A percentile compares a stretch with the other conserved stretches of the same genome.
These are phyloP conservation scores for Stevia rebaudiana DNA, from an alignment of 140 eudicot genomes.

Conservation along the genomic window DNA sequence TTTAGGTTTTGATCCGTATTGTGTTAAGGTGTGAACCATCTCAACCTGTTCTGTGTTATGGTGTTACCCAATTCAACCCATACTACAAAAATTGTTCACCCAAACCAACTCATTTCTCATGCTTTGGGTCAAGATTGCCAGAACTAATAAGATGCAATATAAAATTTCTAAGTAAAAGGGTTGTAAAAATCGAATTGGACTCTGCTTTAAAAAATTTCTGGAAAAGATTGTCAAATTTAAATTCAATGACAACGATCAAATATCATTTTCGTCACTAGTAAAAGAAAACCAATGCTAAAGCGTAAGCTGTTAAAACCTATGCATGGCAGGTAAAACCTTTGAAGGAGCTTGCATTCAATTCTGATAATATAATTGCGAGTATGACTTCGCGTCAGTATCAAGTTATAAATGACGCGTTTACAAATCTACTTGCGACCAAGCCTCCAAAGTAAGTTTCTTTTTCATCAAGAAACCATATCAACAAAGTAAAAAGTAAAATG, in stretches of 20 bases:
- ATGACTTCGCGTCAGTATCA: slow-evolving; percentile 97
- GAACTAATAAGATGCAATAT: neutral
- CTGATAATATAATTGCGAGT: slow-evolving; percentile 68
- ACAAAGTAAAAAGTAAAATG: neutral
- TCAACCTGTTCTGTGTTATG: too few species aligned
- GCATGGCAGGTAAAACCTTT: slow-evolving; percentile 79
- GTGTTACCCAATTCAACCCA: too few species aligned
- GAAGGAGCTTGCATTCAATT: slow-evolving; percentile 79
- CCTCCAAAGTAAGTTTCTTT: slow-evolving; percentile 69
- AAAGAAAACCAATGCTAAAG: slow-evolving; percentile 9
- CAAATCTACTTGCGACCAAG: slow-evolving; percentile 74
- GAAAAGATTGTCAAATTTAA: slow-evolving; percentile 7
- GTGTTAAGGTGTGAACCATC: too few species aligned
- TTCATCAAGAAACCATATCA: slow-evolving; percentile 3
- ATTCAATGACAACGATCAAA: neutral
- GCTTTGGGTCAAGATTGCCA: neutral
- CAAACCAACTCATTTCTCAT: too few species aligned
- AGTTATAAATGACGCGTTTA: slow-evolving; percentile 78
- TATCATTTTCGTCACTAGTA: slow-evolving; percentile 6
- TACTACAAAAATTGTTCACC: too few species aligned
- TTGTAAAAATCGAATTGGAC: neutral
- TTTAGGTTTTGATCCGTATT: too few species aligned
- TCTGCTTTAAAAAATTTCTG: neutral
- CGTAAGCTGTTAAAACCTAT: slow-evolving; percentile 2
- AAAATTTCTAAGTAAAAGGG: neutral